A percentile compares a stretch with the other conserved stretches of the same genome.
These are phyloP conservation scores for Austroboletus niveus DNA, from an alignment of 1,284 basidiomycete genomes.

Conservation along the genomic window DNA sequence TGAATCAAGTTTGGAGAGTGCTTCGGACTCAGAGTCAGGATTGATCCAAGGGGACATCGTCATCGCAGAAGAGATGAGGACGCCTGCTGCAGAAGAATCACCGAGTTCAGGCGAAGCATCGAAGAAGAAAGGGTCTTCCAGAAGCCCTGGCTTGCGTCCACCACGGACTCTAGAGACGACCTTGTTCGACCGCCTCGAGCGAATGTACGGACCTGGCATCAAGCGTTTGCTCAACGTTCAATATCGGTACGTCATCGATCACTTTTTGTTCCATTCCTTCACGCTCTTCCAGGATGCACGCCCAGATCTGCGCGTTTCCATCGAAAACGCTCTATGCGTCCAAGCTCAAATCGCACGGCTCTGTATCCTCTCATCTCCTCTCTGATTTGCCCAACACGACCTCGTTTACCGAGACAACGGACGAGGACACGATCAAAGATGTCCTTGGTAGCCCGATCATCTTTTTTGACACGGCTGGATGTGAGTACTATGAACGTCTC, in stretches of 20 bases:
- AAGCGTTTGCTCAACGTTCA: constrained; percentile 87
- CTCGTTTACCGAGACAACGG: constrained; percentile 43
- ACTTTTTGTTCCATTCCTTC: constrained; percentile 28
- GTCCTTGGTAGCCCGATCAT: constrained; percentile 76
- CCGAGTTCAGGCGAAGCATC: constrained; percentile 14
- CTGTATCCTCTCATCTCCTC: constrained; percentile 73
- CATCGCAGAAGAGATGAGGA: constrained; percentile 18
- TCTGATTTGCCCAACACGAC: constrained; percentile 60
- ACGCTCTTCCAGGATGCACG: constrained; percentile 70
- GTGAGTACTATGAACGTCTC: constrained; percentile 83
- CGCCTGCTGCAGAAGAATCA: constrained; percentile 5
- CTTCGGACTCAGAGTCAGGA: constrained; percentile 18
- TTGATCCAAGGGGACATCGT: constrained; percentile 19
- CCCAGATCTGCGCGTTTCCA: constrained; percentile 79
- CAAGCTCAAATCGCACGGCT: constrained; percentile 67
- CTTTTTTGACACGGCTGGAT: constrained; percentile 93
- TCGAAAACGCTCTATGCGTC: constrained; percentile 77
- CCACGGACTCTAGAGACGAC: constrained; percentile 84
- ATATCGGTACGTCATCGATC: constrained; percentile 65
- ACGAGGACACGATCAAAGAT: constrained; percentile 61
- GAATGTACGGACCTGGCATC: constrained; percentile 79
- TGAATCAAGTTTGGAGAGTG: constrained; percentile 7
- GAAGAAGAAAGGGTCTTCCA: constrained; percentile 14
- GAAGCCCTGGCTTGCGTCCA: constrained; percentile 45
- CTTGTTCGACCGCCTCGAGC: constrained; percentile 87